phyloP scores from a whole-genome alignment of 2,329 filamentous ascomycete species.

The Cadophora sp. region DNA sequence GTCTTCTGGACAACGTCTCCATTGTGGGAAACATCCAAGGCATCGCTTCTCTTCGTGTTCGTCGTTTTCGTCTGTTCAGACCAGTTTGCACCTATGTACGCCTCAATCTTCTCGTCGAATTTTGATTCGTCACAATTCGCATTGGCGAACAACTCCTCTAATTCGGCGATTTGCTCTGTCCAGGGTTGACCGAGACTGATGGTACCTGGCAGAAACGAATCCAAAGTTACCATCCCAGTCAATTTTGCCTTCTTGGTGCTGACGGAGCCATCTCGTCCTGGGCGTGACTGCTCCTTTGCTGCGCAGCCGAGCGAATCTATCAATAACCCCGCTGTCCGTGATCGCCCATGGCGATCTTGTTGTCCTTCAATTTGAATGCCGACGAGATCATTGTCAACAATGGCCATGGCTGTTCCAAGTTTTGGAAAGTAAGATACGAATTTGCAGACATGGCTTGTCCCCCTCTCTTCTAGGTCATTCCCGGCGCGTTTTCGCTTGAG shows the following conservation, averaged over 20 bases:
- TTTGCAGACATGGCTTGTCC: slow-evolving; percentile 44
- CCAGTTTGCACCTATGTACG: slow-evolving; percentile 44
- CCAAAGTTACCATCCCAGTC: slow-evolving; percentile 30
- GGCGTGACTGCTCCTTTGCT: slow-evolving; percentile 47
- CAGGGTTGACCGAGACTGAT: slow-evolving; percentile 32
- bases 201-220: slow-evolving; percentile 38
- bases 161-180: slow-evolving; percentile 27
- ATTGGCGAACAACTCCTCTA: slow-evolving; percentile 47
- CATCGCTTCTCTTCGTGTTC: slow-evolving; percentile 13
- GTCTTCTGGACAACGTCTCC: slow-evolving; percentile 25
- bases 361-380: slow-evolving; percentile 73
- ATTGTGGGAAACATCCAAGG: slow-evolving; percentile 21
- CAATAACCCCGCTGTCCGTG: slow-evolving; percentile 65
- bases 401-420: slow-evolving; percentile 68
- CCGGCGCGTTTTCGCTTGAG: slow-evolving; percentile 39
- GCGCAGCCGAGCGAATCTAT: slow-evolving; percentile 79
- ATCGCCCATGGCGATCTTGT: slow-evolving; percentile 59
- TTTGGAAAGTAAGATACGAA: slow-evolving; percentile 70
- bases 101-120: slow-evolving; percentile 50
- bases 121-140: slow-evolving; percentile 44
- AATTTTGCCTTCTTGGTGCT: slow-evolving; percentile 15
- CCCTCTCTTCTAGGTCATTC: slow-evolving; percentile 19
- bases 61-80: not conserved
- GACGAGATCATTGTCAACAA: slow-evolving; percentile 68
- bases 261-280: slow-evolving; percentile 12